These are phyloP conservation scores for Phaeomoniella chlamydospora DNA, from an alignment of 2,329 filamentous ascomycete genomes.

Conservation along the genomic window DNA sequence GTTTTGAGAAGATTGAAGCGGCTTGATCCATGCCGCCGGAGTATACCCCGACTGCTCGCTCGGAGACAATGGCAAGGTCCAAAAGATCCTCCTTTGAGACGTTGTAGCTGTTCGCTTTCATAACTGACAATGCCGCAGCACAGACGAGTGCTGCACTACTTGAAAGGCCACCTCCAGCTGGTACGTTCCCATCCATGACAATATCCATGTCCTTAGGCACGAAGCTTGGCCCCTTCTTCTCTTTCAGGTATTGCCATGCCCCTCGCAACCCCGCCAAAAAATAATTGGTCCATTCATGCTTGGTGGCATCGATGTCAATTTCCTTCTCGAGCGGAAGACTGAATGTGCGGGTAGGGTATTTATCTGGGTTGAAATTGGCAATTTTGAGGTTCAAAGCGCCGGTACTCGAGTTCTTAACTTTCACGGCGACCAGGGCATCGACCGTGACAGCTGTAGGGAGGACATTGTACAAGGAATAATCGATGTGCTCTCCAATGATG, in stretches of 20 bases:
- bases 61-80: slow-evolving; percentile 86
- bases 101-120: slow-evolving; percentile 69
- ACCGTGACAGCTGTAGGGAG: slow-evolving; percentile 90
- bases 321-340: slow-evolving; percentile 46
- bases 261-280: slow-evolving; percentile 85
- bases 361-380: slow-evolving; percentile 60
- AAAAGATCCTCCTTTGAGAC: slow-evolving; percentile 87
- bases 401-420: slow-evolving; percentile 25
- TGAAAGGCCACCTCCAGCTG: slow-evolving; percentile 79
- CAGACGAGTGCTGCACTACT: slow-evolving; percentile 91
- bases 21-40: slow-evolving; percentile 97
- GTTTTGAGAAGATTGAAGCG: slow-evolving; percentile 82
- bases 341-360: slow-evolving; percentile 65
- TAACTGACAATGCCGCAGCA: slow-evolving; percentile 73
- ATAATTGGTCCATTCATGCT: slow-evolving; percentile 96
- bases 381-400: slow-evolving; percentile 54
- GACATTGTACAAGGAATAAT: slow-evolving; percentile 94
- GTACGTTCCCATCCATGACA: slow-evolving; percentile 81
- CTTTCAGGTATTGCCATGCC: slow-evolving; percentile 61
- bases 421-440: slow-evolving; percentile 77
- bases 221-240: slow-evolving; percentile 48
- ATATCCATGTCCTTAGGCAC: slow-evolving; percentile 68
- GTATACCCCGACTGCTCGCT: slow-evolving; percentile 89
- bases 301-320: slow-evolving; percentile 69
- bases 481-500: slow-evolving; percentile 98